Percentiles rank a stretch among this genome's conserved stretches.
phyloP scores from a whole-genome alignment of 495 filamentous ascomycete genomes.

The Collariella sp. region DNA sequence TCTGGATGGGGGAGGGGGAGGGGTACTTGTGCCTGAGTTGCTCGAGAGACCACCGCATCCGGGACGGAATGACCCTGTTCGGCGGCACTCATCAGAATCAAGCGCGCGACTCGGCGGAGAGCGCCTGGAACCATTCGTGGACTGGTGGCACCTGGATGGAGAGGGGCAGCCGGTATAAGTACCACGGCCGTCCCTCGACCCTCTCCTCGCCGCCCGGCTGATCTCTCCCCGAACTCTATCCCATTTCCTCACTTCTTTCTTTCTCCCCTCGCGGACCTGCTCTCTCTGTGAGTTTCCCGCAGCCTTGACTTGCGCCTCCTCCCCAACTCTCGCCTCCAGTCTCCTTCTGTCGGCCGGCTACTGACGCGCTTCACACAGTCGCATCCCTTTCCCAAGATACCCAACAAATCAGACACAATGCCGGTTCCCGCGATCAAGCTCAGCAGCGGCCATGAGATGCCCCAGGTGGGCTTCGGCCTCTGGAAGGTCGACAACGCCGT shows the following conservation, averaged over 20 bases:
- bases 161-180: slow-evolving; percentile 22
- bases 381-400: neutral
- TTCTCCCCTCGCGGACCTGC: neutral
- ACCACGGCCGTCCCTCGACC: slow-evolving; percentile 13
- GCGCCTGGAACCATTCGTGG: slow-evolving; percentile 5
- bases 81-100: slow-evolving; percentile 23
- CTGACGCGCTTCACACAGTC: neutral
- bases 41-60: slow-evolving; percentile 13
- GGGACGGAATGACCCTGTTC: slow-evolving; percentile 25
- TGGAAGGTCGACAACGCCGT: slow-evolving; percentile 82
- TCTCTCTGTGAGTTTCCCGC: neutral
- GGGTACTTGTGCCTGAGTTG: slow-evolving; percentile 2
- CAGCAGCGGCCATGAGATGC: slow-evolving; percentile 76
- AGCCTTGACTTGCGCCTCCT: neutral
- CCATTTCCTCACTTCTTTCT: neutral
- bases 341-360: neutral
- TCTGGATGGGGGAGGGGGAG: slow-evolving; percentile 11
- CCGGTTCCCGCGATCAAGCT: slow-evolving; percentile 51
- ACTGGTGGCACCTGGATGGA: slow-evolving; percentile 10
- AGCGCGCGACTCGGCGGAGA: slow-evolving; percentile 18
- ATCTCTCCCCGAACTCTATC: slow-evolving; percentile 10
- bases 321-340: neutral
- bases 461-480: slow-evolving; percentile 71
- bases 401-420: slow-evolving; percentile 21
- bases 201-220: slow-evolving; percentile 1